Conservation (phyloP, 305 asterid genomes). For the Lippia alba region DNA sequence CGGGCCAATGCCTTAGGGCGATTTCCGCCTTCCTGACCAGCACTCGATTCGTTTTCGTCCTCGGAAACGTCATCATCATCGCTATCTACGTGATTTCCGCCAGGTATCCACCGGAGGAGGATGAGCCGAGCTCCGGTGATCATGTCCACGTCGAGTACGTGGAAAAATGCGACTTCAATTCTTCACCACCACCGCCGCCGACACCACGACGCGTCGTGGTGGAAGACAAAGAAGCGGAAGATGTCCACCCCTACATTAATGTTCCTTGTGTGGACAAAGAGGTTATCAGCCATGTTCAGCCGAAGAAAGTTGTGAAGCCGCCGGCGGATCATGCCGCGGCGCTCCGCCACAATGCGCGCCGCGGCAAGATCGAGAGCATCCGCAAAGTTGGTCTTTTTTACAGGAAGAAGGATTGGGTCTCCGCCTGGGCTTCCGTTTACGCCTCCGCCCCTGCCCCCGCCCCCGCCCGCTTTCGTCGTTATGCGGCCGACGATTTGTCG, state of each 20-base stretch:
- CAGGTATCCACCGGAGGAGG: slow-evolving; percentile 32
- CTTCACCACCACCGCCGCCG: slow-evolving; percentile 26
- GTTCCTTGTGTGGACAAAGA: slow-evolving; percentile 14
- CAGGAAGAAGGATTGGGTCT: neutral
- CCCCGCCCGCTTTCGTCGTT: neutral
- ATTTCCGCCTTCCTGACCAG: slow-evolving; percentile 40
- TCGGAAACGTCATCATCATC: slow-evolving; percentile 74
- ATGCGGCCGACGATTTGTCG: slow-evolving; percentile 50
- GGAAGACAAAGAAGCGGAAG: slow-evolving; percentile 31
- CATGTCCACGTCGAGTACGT: slow-evolving; percentile 56
- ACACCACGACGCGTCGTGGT: neutral
- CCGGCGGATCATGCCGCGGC: slow-evolving; percentile 18
- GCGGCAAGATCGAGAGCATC: slow-evolving; percentile 45
- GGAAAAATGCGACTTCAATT: slow-evolving; percentile 34
- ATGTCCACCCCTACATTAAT: neutral
- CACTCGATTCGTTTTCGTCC: slow-evolving; percentile 62
- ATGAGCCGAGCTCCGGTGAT: slow-evolving; percentile 28
- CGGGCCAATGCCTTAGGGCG: slow-evolving; percentile 51
- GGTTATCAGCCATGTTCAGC: slow-evolving; percentile 38
- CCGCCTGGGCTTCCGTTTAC: no score
- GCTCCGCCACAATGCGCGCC: slow-evolving; percentile 38
- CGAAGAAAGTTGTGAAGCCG: slow-evolving; percentile 37
- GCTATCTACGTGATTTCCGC: slow-evolving; percentile 58
- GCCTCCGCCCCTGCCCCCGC: slow-evolving; percentile 5
- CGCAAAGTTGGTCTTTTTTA: slow-evolving; percentile 5